Base-by-base conservation (phyloP, 176 grass and related monocot genomes). In the Ampelocalamus luodianensis region DNA sequence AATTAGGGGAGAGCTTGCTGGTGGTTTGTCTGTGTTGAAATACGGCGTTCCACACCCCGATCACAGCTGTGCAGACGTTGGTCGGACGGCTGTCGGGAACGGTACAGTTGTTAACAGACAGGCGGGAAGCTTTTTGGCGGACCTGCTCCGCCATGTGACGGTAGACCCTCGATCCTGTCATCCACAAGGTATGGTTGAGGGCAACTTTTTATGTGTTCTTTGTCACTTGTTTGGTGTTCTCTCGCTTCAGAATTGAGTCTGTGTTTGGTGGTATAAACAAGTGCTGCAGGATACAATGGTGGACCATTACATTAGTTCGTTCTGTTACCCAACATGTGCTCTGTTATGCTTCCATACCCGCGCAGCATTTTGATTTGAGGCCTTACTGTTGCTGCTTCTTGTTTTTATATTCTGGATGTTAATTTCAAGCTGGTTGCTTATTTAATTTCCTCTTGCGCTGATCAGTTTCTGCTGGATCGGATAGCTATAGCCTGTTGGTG, bases 61-160 rank as follows among this genome's bases (percentile, higher is more conserved):
- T 89, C 80, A 87, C 89, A 91, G 85, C 84, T 92, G 87, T 90
- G 72, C 84, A 94, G 82, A 44, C 74, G 51, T 90, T 90, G 87
- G 92, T 92, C 84, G 90, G 87, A 94, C 51, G 72, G 81, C 72
- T 92, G 90, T 92, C 92, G 77, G 87, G 78, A 36, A 62, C n/a
- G 83, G 76, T 83, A 87, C 89, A 83, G 84, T 93, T 76, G 78
- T 90, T 90, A 86, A 83, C 86, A 81, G 77, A 83, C 86, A 81
- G 77, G 89, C 9, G 76, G 64, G 78, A 75, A 76, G 74, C 87
- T 89, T 76, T 86, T 63, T 80, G 87, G 83, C 53, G 68, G 76
- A 70, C 85, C 84, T 83, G 48, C 58, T 83, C 74, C 75, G 60
- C 84, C 85, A 87, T 87, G 85, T 90, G 88, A 82, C 51, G 79